Evolutionary conservation across 192 early-diverging fungal species (phyloP), one percentile per base, ranked within the genome.

Genomic region (Jimgerdemannia lactiflua): DNA sequence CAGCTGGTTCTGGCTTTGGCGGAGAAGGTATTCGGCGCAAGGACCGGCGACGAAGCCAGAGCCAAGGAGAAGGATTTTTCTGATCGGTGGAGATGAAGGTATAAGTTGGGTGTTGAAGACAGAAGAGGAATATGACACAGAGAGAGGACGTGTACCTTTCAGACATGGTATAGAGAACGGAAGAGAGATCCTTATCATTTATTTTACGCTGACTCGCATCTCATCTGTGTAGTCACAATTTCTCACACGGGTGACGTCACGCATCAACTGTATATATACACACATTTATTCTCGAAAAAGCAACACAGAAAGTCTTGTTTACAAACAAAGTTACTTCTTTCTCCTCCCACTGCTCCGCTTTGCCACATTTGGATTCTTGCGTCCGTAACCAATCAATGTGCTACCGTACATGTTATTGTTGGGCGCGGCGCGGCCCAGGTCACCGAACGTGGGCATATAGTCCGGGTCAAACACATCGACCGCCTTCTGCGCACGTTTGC

Each of bases 41-140:
- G 98, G 98, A 76, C 92, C 95, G 76, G 98, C 97, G 66, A 99
- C 98, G 82, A 95, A 99, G 71, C 98, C 98, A 44, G 95, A 93
- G 67, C 98, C 98, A 72, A 99, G 92, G 40, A 99, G 92, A 75
- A 99, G 90, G 82, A 99, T 96, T 71, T 92, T 94, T 79, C 91
- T 94, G 78, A 70, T 74, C 63, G 44, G 8, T n/a, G n/a, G n/a
- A n/a, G n/a, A n/a, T n/a, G n/a, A n/a, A n/a, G 6, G n/a, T 8
- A 69, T 72, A 10, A 70, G 41, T 67, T 54, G 43, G 2, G 9
- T 29, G 73, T 74, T 10, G 73, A 49, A 71, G 71, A 63, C 71
- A 71, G 63, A 29, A n/a, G n/a, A 20, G 71, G 71, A 71, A 17
- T 39, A 70, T 14, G 11, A 49, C 59, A 54, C 59, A 59, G 71